Evolutionary conservation across 225 moss, liverwort and hornwort genomes (phyloP), one percentile per base, ranked within the genome.

Genomic region (Pseudoscleropodium purum): DNA sequence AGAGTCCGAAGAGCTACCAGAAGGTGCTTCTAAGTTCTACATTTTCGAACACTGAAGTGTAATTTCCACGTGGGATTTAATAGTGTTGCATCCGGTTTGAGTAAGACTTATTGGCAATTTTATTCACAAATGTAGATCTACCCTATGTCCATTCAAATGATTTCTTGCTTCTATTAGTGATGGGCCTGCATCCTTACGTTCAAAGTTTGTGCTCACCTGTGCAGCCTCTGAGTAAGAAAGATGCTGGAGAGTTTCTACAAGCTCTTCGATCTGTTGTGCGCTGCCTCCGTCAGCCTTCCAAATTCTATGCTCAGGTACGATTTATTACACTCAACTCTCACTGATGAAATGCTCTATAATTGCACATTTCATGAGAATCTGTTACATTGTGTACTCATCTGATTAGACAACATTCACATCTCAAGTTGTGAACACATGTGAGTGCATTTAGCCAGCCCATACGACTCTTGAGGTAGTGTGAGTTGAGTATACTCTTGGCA

Each of bases 241-340:
- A 74, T 7, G 69, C 87, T 45, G 89, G 89, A 85, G 92, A 91
- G 75, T 94, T 94, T 82, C 68, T 78, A 15, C 91, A 87, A 77
- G 90, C 89, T 66, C 88, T 94, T 27, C 90, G 83, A 45, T 60
- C 56, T 82, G 90, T 91, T 39, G 87, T 91, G 26, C 90, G 88
- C 49, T 91, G 90, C 87, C 87, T 94, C 31, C 94, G 92, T 27
- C 89, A 92, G n/a, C 92, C 94, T 82, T 90, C 90, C 56, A 94
- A 85, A 61, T 92, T 91, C 79, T 92, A 91, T 64, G 94, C 90
- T 34, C 88, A 89, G 92, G 94, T 94, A 84, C 51, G 78, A 36
- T 41, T 59, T 37, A 26, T 3, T 25, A 4, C 65, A 20, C 74
- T 61, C 13, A 33, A 33, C 59, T 73, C 16, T 72, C 85, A 26